Evolutionary conservation across 441 rosid species (phyloP).

Genomic region (Gossypium schwendimanii): DNA sequence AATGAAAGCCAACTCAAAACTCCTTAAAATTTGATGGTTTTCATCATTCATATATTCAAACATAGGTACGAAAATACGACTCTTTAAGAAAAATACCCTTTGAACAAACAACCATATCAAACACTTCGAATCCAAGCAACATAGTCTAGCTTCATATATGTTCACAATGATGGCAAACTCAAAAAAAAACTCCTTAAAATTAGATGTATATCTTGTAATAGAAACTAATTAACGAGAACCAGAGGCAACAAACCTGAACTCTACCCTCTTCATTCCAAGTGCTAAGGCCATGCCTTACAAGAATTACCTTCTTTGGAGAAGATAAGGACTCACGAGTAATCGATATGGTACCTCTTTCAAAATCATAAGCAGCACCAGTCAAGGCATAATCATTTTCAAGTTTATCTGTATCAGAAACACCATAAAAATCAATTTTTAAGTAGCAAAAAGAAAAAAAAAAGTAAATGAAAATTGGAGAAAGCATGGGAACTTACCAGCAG

Average conservation of each 20-base stretch:
- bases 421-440: conserved; percentile 1
- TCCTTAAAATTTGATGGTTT: too few species aligned
- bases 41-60: neutral
- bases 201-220: neutral
- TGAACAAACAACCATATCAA: neutral
- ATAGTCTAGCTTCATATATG: neutral
- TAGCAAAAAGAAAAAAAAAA: neutral
- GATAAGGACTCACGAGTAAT: conserved; percentile 32
- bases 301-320: conserved; percentile 41
- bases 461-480: neutral
- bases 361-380: conserved; percentile 52
- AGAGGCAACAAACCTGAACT: conserved; percentile 43
- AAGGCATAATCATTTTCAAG: conserved; percentile 25
- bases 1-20: neutral
- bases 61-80: neutral
- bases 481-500: conserved; percentile 21
- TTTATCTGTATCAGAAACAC: conserved; percentile 24
- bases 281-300: conserved; percentile 64
- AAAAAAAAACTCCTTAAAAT: neutral
- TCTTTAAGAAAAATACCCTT: neutral
- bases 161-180: neutral
- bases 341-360: conserved; percentile 42
- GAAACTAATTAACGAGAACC: neutral
- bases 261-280: conserved; percentile 55
- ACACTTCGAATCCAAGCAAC: neutral